Percentiles rank a stretch among this genome's conserved stretches.
Evolutionary conservation across 2,329 filamentous ascomycete genomes (phyloP).

Genomic region (Cadophora luteo-olivacea): DNA sequence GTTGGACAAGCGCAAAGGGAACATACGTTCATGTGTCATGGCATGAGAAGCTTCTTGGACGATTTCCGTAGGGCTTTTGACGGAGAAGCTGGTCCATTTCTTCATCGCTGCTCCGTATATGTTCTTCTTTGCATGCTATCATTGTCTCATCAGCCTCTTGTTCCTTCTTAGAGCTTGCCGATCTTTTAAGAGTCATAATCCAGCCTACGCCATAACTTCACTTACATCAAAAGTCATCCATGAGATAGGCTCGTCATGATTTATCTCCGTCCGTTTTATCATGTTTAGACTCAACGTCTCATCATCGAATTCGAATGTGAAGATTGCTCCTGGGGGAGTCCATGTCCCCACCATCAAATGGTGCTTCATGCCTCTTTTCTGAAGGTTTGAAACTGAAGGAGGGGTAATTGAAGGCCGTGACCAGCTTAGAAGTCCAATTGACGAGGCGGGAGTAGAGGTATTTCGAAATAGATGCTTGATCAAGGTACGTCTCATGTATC

Average conservation of each 20-base stretch:
- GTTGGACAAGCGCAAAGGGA: constrained; percentile 29
- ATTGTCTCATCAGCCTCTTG: constrained; percentile 17
- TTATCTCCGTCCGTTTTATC: constrained; percentile 82
- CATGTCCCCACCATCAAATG: constrained; percentile 93
- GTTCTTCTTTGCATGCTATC: constrained; percentile 80
- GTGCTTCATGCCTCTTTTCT: constrained; percentile 68
- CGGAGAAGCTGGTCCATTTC: constrained; percentile 85
- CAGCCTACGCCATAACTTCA: constrained; percentile 28
- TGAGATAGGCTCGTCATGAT: constrained; percentile 84
- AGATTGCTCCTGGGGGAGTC: constrained; percentile 89
- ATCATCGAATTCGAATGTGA: constrained; percentile 88
- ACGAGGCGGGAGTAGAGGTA: not conserved
- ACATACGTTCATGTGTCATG: constrained; percentile 76
- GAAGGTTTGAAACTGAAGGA: not conserved
- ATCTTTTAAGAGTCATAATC: too few relatives aligned
- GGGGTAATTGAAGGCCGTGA: not conserved
- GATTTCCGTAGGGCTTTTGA: constrained; percentile 78
- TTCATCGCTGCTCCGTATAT: constrained; percentile 94
- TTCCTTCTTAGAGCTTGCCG: too few relatives aligned
- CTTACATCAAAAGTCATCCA: constrained; percentile 92
- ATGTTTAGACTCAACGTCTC: constrained; percentile 76
- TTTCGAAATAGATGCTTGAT: not conserved
- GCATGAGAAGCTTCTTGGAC: constrained; percentile 76
- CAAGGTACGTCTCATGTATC: not conserved
- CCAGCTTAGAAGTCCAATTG: not conserved